Evolutionary conservation across 164 flowering plant genomes (phyloP), one percentile per base, ranked within the genome.

Genomic region (Kalanchoe fedtschenkoi): DNA sequence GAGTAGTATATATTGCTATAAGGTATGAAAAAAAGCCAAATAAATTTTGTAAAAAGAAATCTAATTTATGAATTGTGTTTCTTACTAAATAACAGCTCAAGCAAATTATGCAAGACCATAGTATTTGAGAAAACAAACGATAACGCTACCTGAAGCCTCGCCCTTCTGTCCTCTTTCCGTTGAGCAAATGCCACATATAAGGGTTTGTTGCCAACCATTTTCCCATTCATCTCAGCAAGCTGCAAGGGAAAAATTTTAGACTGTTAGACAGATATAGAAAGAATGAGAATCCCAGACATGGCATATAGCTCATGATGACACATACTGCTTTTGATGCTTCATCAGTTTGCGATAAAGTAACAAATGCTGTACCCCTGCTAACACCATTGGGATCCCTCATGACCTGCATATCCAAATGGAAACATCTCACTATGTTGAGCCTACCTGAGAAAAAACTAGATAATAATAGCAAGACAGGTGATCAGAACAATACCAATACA

Each of bases 281-380:
- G n/a, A 24, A 17, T 14, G 34, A 28, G 16, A 53, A 9, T 35
- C n/a, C n/a, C n/a, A n/a, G 17, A 22, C 13, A 14, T 41, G 15
- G 60, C 24, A 60, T 9, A 67, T 39, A 46, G 11, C 8, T 46
- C 55, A 24, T 22, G 15, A 47, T 19, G 6, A n/a, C 65, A 75
- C 96, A 80, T 75, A 88, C 96, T 61, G 96, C 96, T 65, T 83
- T 76, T 64, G 88, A 79, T 69, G 92, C 90, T 79, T 88, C 96
- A 61, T 88, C 92, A 55, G 88, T 76, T 66, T 84, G 69, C 15
- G 92, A 77, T 69, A 86, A 88, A 4, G 96, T 85, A 66, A 88
- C 96, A 78, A 88, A 88, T 16, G 89, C 96, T 22, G 96, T 86
- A 5, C 96, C 96, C 62, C 80, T 72, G 57, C 92, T 88, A 1